A percentile compares a stretch with the other conserved stretches of the same genome.
phyloP scores from a whole-genome alignment of 2,329 filamentous ascomycete genomes.

The Cadophora luteo-olivacea region DNA sequence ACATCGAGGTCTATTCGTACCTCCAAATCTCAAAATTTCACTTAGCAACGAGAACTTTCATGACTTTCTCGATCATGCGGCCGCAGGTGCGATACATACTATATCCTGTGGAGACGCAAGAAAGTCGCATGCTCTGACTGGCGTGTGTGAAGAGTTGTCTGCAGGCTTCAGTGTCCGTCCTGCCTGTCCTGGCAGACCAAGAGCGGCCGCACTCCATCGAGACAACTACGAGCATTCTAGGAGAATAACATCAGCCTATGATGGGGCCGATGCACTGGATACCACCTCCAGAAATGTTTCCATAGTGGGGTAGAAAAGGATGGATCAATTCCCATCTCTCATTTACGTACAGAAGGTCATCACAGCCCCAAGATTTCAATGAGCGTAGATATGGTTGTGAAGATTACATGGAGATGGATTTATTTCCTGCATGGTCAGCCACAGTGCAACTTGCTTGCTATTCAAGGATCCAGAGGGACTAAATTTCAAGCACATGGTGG shows the following conservation, averaged over 20 bases:
- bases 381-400: not conserved
- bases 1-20: not conserved
- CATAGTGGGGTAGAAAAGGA: not conserved
- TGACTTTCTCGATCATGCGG: not conserved
- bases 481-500: not conserved
- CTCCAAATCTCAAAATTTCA: not conserved
- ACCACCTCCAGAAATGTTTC: not conserved
- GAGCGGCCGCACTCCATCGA: not conserved
- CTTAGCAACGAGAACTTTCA: not conserved
- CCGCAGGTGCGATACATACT: not conserved
- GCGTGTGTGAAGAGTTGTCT: not conserved
- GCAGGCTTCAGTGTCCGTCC: conserved; percentile 2
- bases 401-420: not conserved
- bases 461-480: not conserved
- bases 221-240: not conserved
- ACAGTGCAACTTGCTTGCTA: not conserved
- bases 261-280: not conserved
- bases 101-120: not conserved
- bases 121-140: not conserved
- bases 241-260: too few relatives aligned
- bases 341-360: conserved; percentile 12
- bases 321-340: not conserved
- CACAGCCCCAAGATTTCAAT: conserved; percentile 1
- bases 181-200: conserved; percentile 7
- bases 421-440: conserved; percentile 5